Evolutionary conservation across 257 asterid species (phyloP).

Genomic region (Lavandula angustifolia): DNA sequence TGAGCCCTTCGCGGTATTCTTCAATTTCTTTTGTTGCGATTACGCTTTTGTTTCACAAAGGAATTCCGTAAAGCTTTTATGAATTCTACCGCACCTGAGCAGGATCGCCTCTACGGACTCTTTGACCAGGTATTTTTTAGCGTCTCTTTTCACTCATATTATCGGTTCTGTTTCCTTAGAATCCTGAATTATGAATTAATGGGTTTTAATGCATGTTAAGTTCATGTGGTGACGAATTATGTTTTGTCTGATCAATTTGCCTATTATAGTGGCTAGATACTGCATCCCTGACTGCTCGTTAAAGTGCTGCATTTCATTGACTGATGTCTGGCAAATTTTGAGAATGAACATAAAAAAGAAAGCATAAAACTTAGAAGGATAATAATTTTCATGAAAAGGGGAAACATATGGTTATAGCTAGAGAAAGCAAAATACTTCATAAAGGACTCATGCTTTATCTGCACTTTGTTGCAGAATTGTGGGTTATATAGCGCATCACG

Average conservation of each 20-base stretch:
- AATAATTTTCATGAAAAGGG: too few relatives aligned
- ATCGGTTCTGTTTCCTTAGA: background rate
- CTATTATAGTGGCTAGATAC: background rate
- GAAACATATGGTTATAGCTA: too few relatives aligned
- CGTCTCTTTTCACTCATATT: background rate
- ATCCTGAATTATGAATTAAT: background rate
- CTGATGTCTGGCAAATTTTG: background rate
- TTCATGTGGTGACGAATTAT: background rate
- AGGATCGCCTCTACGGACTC: slow-evolving; percentile 45
- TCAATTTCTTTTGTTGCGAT: background rate
- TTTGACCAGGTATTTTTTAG: slow-evolving; percentile 41
- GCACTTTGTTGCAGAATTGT: slow-evolving; percentile 5
- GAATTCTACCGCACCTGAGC: slow-evolving; percentile 42
- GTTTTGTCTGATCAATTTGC: background rate
- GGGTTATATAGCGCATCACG: background rate
- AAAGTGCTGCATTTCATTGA: background rate
- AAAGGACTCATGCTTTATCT: slow-evolving; percentile 6
- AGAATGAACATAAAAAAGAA: too few relatives aligned
- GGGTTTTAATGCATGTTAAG: background rate
- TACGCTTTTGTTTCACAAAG: slow-evolving; percentile 20
- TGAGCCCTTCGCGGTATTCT: background rate
- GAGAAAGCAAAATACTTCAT: background rate
- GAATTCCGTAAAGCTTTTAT: slow-evolving; percentile 49
- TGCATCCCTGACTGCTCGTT: background rate
- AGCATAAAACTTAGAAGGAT: background rate